Percentiles rank a stretch among this genome's conserved stretches.
phyloP scores from a whole-genome alignment of 768 basidiomycete species.

The Mycena venus region DNA sequence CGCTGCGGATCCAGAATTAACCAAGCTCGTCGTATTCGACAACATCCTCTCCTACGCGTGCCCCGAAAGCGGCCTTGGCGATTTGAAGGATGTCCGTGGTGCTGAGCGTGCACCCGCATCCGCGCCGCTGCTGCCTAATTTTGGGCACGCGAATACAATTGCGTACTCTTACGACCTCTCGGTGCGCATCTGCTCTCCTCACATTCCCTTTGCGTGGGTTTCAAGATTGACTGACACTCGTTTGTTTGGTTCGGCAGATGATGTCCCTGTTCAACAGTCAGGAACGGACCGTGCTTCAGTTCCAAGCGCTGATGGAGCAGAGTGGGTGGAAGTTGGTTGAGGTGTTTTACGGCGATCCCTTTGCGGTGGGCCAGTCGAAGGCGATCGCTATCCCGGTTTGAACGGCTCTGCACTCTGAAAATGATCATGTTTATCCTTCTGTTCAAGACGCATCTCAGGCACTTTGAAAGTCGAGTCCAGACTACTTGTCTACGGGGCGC shows the following conservation, averaged over 20 bases:
- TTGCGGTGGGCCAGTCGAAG: too few relatives aligned
- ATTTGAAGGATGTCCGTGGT: constrained; percentile 1
- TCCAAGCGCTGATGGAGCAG: neutral
- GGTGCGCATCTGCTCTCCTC: neutral
- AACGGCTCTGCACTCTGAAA: too few relatives aligned
- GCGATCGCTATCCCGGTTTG: too few relatives aligned
- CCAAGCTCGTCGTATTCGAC: neutral
- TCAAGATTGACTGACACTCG: too few relatives aligned
- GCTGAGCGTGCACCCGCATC: neutral
- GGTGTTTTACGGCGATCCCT: constrained; percentile 12
- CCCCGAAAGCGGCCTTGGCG: neutral
- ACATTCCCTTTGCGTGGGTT: neutral
- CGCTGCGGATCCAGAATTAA: neutral
- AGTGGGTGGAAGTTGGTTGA: constrained; percentile 11
- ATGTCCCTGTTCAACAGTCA: constrained; percentile 7
- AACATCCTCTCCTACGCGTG: constrained; percentile 4
- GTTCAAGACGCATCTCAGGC: too few relatives aligned
- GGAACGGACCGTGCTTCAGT: neutral
- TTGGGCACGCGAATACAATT: neutral
- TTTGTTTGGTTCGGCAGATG: neutral
- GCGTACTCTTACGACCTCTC: neutral
- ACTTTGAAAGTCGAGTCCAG: too few relatives aligned
- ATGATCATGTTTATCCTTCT: too few relatives aligned
- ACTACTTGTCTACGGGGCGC: too few relatives aligned
- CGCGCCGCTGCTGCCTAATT: neutral